These are phyloP conservation scores for Calendula officinalis DNA, from an alignment of 129 eudicot genomes.

Conservation along the genomic window DNA sequence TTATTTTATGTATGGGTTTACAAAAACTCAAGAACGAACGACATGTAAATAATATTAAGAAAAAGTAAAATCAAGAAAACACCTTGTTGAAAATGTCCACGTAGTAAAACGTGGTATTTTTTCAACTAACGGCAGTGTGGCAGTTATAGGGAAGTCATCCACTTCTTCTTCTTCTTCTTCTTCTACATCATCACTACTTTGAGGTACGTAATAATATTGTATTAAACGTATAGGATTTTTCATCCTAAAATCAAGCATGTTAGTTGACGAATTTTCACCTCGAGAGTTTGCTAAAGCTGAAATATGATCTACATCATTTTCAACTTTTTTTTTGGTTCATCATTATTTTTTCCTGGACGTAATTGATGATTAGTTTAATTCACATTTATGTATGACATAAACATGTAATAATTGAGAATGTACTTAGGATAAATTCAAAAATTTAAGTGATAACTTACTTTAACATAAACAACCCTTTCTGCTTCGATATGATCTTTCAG, in stretches of 20 bases:
- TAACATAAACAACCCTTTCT: conserved; percentile 41
- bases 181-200: too few species aligned
- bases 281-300: conserved; percentile 31
- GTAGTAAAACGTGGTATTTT: conserved; percentile 70
- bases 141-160: conserved; percentile 27
- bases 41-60: too few species aligned
- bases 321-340: conserved; percentile 38
- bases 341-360: conserved; percentile 46
- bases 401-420: neutral
- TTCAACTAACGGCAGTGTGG: conserved; percentile 50
- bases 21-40: too few species aligned
- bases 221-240: conserved; percentile 38
- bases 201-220: conserved; percentile 29
- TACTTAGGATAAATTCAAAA: conserved; percentile 5
- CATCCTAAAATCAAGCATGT: conserved; percentile 47
- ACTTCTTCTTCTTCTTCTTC: conserved; percentile 26
- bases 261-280: conserved; percentile 19
- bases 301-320: conserved; percentile 33
- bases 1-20: too few species aligned
- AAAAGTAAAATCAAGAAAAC: neutral
- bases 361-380: neutral
- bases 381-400: conserved; percentile 21
- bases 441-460: conserved; percentile 39
- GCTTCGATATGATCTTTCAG: conserved; percentile 50
- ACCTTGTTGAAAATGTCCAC: conserved; percentile 58